Conservation (phyloP, 2,329 filamentous ascomycete species). For the Simplicillium aogashimaense region DNA sequence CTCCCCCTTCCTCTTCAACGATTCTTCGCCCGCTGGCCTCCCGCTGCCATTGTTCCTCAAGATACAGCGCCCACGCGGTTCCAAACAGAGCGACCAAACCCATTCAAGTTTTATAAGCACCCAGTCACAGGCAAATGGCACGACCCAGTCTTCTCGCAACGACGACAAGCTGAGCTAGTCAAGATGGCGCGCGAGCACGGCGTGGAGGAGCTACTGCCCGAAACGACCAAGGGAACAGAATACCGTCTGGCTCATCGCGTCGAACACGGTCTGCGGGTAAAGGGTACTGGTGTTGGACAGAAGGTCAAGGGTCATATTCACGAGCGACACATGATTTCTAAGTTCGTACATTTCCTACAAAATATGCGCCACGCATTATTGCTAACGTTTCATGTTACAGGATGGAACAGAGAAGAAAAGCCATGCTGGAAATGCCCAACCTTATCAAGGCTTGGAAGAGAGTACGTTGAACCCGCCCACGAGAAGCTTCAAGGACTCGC, state of each 20-base stretch:
- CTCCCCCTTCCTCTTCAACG: conserved; percentile 70
- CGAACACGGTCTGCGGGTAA: conserved; percentile 73
- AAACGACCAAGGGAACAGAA: conserved; percentile 65
- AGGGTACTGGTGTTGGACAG: conserved; percentile 87
- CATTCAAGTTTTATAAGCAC: conserved; percentile 74
- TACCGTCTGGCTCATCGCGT: conserved; percentile 60
- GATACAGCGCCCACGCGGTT: conserved; percentile 35
- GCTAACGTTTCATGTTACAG: conserved; percentile 31
- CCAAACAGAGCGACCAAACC: conserved; percentile 56
- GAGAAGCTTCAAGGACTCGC: not conserved
- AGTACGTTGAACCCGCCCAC: conserved; percentile 40
- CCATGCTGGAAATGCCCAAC: conserved; percentile 90
- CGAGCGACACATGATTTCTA: conserved; percentile 75
- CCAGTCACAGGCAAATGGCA: conserved; percentile 74
- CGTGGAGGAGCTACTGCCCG: conserved; percentile 72
- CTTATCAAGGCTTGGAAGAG: conserved; percentile 90
- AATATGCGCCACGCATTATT: not conserved
- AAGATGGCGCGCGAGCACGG: conserved; percentile 73
- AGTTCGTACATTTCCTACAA: conserved; percentile 34
- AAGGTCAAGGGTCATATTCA: conserved; percentile 91
- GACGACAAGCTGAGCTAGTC: conserved; percentile 82
- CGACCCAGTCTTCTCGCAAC: conserved; percentile 70
- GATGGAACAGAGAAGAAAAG: conserved; percentile 80
- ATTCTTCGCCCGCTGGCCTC: conserved; percentile 88
- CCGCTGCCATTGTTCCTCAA: conserved; percentile 46